Conservation (phyloP, 2,329 filamentous ascomycete species). For the Cercospora sojina region DNA sequence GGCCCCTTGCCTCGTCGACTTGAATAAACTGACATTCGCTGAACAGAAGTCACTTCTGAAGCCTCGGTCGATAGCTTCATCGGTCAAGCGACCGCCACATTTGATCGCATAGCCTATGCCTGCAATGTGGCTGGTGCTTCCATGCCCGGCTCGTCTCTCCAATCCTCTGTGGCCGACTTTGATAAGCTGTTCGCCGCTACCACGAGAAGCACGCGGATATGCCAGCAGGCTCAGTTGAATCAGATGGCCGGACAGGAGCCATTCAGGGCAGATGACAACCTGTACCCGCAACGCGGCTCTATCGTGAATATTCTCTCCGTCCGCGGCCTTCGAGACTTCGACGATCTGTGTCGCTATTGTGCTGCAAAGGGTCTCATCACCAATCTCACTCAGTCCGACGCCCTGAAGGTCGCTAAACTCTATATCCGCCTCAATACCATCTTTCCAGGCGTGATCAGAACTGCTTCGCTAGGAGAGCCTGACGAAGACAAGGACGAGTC, state of each 20-base stretch:
- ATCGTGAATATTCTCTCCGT: background rate
- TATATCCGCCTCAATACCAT: background rate
- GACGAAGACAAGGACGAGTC: background rate
- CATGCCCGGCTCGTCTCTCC: too few relatives aligned
- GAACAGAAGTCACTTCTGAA: background rate
- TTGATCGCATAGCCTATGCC: background rate
- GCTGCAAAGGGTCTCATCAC: too few relatives aligned
- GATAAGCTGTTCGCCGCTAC: background rate
- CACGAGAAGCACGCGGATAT: background rate
- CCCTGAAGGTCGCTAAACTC: background rate
- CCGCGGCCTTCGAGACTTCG: background rate
- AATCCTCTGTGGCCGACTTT: background rate
- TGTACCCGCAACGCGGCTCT: background rate
- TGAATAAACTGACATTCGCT: background rate
- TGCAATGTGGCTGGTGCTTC: background rate
- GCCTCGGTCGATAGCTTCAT: background rate
- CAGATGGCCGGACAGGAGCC: background rate
- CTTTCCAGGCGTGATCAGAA: background rate
- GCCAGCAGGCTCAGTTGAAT: background rate
- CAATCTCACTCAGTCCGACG: background rate
- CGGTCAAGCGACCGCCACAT: background rate
- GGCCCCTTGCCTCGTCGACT: background rate
- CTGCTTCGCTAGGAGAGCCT: background rate
- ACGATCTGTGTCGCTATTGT: background rate
- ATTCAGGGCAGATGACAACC: background rate